Evolutionary conservation across 1,284 basidiomycete genomes (phyloP).

Genomic region (Puccinia triticina): DNA sequence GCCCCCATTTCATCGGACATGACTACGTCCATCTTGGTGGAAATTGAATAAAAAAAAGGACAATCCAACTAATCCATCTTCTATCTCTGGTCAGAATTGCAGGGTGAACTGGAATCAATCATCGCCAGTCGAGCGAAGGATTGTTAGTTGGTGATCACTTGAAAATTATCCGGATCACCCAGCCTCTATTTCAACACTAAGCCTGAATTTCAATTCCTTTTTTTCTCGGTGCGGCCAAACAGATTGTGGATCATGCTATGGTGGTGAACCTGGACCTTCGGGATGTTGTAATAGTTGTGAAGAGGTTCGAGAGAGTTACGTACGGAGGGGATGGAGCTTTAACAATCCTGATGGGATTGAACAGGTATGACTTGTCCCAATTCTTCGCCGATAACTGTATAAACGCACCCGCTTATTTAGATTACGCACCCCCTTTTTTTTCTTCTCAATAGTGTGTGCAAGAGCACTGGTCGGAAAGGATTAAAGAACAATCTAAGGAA

Average conservation of each 20-base stretch:
- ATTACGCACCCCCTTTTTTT: background rate
- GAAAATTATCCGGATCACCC: slow-evolving; percentile 62
- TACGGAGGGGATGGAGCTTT: slow-evolving; percentile 93
- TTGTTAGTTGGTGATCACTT: slow-evolving; percentile 12
- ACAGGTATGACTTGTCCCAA: slow-evolving; percentile 68
- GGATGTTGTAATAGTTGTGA: slow-evolving; percentile 95
- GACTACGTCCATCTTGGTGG: background rate
- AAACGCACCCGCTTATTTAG: background rate
- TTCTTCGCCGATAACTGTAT: background rate
- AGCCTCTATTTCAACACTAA: slow-evolving; percentile 77
- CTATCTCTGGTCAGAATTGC: slow-evolving; percentile 26
- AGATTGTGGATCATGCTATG: slow-evolving; percentile 92
- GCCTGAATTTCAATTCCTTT: slow-evolving; percentile 65
- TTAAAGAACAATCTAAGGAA: slow-evolving; percentile 87
- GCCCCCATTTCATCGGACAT: background rate
- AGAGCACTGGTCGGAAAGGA: slow-evolving; percentile 92
- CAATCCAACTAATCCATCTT: background rate
- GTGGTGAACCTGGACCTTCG: slow-evolving; percentile 75
- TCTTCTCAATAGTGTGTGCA: slow-evolving; percentile 71
- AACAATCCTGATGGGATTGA: slow-evolving; percentile 85
- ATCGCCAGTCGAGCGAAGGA: slow-evolving; percentile 28
- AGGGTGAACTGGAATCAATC: slow-evolving; percentile 45
- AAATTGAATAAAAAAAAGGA: background rate
- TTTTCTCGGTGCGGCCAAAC: slow-evolving; percentile 59
- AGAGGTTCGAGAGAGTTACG: slow-evolving; percentile 86